A percentile compares a stretch with the other conserved stretches of the same genome.
These are phyloP conservation scores for Cavenderia fasciculata DNA, from an alignment of 78 protist species.

Conservation along the genomic window DNA sequence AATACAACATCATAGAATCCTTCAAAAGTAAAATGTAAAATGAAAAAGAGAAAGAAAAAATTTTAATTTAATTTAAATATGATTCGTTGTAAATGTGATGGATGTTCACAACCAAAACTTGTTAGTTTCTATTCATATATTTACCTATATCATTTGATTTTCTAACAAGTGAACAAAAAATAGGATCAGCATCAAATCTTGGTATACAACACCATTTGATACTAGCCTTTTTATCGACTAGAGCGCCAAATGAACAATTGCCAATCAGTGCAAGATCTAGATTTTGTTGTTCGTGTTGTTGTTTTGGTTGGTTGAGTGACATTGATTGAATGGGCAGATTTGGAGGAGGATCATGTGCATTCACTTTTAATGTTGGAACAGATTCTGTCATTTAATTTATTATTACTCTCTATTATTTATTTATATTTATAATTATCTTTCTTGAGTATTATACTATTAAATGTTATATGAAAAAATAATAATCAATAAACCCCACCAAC, in stretches of 20 bases:
- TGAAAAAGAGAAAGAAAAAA: not conserved
- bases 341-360: too few species aligned
- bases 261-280: slow-evolving; percentile 79
- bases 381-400: too few species aligned
- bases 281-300: too few species aligned
- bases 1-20: slow-evolving; percentile 82
- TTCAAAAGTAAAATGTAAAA: not conserved
- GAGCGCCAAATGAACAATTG: slow-evolving; percentile 78
- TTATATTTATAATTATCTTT: too few species aligned
- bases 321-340: too few species aligned
- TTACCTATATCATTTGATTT: slow-evolving; percentile 61
- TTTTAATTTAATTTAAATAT: not conserved
- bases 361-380: too few species aligned
- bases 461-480: too few species aligned
- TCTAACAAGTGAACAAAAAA: slow-evolving; percentile 81
- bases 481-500: too few species aligned
- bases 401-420: too few species aligned
- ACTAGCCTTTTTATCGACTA: slow-evolving; percentile 60
- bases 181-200: slow-evolving; percentile 86
- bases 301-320: too few species aligned
- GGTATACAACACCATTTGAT: slow-evolving; percentile 85
- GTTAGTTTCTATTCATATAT: too few species aligned
- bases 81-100: not conserved
- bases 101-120: not conserved
- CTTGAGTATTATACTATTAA: too few species aligned